These are phyloP conservation scores for Amborella trichopoda DNA, from an alignment of 164 flowering plant genomes.

Conservation along the genomic window DNA sequence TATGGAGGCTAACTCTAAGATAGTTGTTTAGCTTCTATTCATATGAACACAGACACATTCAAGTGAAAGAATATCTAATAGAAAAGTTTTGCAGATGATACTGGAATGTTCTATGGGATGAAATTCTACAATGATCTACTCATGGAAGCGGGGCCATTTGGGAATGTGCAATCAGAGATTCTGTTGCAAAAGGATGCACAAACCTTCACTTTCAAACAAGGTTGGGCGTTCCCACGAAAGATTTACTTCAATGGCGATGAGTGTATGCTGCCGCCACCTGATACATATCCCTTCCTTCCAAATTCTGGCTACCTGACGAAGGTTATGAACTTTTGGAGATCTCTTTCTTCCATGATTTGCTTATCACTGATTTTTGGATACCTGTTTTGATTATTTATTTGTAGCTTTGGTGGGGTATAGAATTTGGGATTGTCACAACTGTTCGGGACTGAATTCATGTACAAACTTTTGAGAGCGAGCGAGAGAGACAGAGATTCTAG, in stretches of 20 bases:
- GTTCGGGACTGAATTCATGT: no score
- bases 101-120: constrained; percentile 81
- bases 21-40: no score
- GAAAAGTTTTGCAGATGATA: constrained; percentile 52
- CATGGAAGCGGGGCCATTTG: constrained; percentile 66
- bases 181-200: constrained; percentile 51
- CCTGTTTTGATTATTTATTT: no score
- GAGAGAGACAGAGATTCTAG: no score
- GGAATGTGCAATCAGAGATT: constrained; percentile 76
- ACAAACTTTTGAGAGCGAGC: no score
- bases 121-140: constrained; percentile 71
- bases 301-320: no score
- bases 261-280: constrained; percentile 74
- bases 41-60: background rate
- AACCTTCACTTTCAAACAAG: constrained; percentile 58
- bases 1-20: no score
- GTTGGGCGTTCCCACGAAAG: constrained; percentile 80
- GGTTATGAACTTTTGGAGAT: no score
- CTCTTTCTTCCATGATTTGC: no score
- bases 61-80: background rate
- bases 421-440: no score
- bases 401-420: no score
- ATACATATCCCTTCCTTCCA: constrained; percentile 61
- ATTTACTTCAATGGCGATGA: constrained; percentile 85
- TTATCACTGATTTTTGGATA: no score